Conservation (phyloP, 495 filamentous ascomycete genomes). For the Penicillium antarcticum region DNA sequence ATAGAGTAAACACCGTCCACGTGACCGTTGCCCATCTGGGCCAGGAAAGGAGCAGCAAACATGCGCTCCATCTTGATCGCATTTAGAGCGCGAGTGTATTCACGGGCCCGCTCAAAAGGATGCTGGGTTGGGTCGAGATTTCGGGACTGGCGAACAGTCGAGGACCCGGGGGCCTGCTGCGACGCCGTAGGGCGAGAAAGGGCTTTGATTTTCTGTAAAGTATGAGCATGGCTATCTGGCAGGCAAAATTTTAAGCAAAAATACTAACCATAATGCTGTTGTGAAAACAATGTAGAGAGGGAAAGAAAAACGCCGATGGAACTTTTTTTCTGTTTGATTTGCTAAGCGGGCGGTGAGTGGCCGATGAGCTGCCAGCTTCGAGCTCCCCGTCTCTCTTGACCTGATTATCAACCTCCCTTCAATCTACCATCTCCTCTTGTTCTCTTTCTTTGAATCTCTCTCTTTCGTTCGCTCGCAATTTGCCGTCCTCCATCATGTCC, state of each 20-base stretch:
- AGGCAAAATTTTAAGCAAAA: background rate
- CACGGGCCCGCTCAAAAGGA: conserved; percentile 90
- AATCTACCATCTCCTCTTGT: conserved; percentile 10
- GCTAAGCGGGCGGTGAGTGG: conserved; percentile 29
- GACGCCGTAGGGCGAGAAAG: conserved; percentile 74
- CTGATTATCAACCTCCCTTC: conserved; percentile 20
- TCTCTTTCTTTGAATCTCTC: conserved; percentile 1
- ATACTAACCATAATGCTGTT: conserved; percentile 23
- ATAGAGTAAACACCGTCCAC: conserved; percentile 86
- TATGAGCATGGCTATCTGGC: conserved; percentile 7
- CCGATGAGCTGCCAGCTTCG: conserved; percentile 29
- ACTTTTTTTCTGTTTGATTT: conserved; percentile 35
- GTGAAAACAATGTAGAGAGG: conserved; percentile 6
- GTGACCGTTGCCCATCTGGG: conserved; percentile 83
- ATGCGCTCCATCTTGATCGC: conserved; percentile 92
- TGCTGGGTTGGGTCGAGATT: conserved; percentile 92
- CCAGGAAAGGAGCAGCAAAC: conserved; percentile 91
- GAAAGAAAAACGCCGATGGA: conserved; percentile 15
- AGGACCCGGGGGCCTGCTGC: conserved; percentile 74
- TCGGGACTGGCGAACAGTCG: conserved; percentile 68
- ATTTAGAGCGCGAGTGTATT: conserved; percentile 87
- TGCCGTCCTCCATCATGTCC: conserved; percentile 38
- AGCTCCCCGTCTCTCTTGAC: conserved; percentile 26
- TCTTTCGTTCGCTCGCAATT: background rate
- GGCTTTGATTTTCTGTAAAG: conserved; percentile 81